Conservation (phyloP, 768 basidiomycete genomes). For the Tremella mesenterica region DNA sequence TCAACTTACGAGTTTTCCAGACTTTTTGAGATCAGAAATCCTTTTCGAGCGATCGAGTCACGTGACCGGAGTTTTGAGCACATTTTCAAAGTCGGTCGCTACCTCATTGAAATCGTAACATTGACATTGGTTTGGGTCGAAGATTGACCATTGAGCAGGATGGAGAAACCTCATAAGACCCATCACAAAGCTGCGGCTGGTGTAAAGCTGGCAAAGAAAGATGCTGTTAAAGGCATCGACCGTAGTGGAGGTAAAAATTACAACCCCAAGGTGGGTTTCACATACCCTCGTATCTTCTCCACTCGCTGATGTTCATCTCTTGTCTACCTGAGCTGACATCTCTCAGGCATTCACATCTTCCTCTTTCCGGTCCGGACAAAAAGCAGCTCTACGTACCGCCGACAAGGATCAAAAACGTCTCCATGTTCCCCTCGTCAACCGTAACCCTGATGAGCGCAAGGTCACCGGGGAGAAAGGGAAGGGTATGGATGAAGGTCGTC, state of each 20-base stretch:
- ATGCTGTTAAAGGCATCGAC: constrained; percentile 54
- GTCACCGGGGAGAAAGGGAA: constrained; percentile 41
- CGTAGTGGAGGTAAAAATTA: constrained; percentile 64
- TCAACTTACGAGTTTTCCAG: too few species aligned
- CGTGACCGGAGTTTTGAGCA: neutral
- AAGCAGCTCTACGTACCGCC: constrained; percentile 78
- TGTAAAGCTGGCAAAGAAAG: constrained; percentile 66
- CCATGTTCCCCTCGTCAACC: constrained; percentile 90
- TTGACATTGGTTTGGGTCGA: neutral
- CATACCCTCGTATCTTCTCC: neutral
- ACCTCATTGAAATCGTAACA: neutral
- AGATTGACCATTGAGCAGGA: constrained; percentile 6
- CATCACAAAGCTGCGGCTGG: constrained; percentile 69
- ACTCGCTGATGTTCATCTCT: constrained; percentile 4
- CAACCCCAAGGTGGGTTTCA: constrained; percentile 73
- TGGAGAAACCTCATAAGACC: constrained; percentile 66
- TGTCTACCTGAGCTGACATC: neutral
- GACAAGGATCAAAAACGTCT: constrained; percentile 90
- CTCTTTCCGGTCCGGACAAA: constrained; percentile 80
- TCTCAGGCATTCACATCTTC: constrained; percentile 77
- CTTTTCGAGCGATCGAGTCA: too few species aligned
- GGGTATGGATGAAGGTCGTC: constrained; percentile 51
- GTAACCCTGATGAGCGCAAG: constrained; percentile 60
- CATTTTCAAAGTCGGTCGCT: neutral
- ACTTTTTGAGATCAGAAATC: too few species aligned